A percentile compares a stretch with the other conserved stretches of the same genome.
Evolutionary conservation across 2,329 filamentous ascomycete genomes (phyloP).

Genomic region (Xylariaceae sp.): DNA sequence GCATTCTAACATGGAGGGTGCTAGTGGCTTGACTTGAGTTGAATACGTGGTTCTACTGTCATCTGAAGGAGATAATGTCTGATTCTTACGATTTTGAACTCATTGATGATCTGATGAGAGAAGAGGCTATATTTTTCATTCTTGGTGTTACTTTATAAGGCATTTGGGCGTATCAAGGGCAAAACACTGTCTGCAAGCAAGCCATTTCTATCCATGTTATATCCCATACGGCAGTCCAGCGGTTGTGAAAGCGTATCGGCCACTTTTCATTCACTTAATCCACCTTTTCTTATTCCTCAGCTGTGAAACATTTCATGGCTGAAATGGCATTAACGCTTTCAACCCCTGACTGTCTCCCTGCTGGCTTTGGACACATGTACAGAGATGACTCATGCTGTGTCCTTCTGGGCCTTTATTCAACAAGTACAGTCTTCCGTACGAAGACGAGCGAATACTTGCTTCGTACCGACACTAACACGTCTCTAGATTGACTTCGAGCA

Average conservation of each 20-base stretch:
- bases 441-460: no score
- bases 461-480: no score
- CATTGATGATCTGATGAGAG: not conserved
- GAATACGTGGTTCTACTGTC: not conserved
- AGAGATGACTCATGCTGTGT: no score
- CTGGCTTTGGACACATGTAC: no score
- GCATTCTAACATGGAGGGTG: conserved; percentile 15
- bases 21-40: conserved; percentile 29
- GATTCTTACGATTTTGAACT: not conserved
- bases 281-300: no score
- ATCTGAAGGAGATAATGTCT: not conserved
- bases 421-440: no score
- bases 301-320: no score
- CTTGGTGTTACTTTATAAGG: not conserved
- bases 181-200: not conserved
- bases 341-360: no score
- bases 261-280: no score
- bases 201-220: not conserved
- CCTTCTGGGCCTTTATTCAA: no score
- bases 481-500: no score
- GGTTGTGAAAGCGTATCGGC: not conserved
- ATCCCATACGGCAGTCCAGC: not conserved
- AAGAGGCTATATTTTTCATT: not conserved
- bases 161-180: not conserved
- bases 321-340: no score